phyloP scores from a whole-genome alignment of 192 early-diverging fungal genomes.

The Coemansia sp. region DNA sequence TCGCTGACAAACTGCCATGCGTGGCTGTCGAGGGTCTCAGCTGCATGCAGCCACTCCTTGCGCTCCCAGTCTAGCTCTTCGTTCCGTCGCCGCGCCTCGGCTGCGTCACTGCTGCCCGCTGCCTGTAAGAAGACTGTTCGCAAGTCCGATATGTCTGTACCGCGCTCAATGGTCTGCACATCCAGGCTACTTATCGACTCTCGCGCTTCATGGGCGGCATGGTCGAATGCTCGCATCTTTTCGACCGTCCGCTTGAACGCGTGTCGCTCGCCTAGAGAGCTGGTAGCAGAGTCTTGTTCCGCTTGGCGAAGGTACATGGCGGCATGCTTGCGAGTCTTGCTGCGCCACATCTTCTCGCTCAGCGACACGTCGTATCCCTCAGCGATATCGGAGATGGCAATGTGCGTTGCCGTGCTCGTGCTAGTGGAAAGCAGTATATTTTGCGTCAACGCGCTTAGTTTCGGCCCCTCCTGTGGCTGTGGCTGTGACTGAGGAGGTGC shows the following conservation, averaged over 20 bases:
- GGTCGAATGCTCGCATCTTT: conserved; percentile 59
- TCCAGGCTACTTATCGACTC: conserved; percentile 15
- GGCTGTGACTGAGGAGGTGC: conserved; percentile 43
- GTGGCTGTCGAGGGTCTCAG: conserved; percentile 14
- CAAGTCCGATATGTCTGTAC: conserved; percentile 27
- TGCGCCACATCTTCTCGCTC: conserved; percentile 45
- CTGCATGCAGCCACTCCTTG: conserved; percentile 24
- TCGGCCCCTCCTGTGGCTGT: conserved; percentile 19
- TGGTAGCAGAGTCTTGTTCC: conserved; percentile 13
- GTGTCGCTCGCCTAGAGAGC: conserved; percentile 59
- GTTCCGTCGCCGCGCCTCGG: conserved; percentile 37
- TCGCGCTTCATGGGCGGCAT: conserved; percentile 23
- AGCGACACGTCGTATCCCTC: conserved; percentile 34
- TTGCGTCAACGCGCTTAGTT: conserved; percentile 15
- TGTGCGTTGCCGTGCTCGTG: conserved; percentile 1
- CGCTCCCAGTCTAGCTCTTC: conserved; percentile 41
- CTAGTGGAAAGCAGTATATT: conserved; percentile 31
- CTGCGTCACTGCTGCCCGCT: conserved; percentile 15
- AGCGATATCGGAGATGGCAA: conserved; percentile 27
- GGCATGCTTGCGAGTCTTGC: conserved; percentile 25
- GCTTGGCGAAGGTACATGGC: conserved; percentile 25
- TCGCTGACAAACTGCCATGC: conserved; percentile 41
- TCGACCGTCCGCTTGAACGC: conserved; percentile 59
- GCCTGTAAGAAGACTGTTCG: conserved; percentile 24
- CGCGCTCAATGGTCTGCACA: conserved; percentile 18